phyloP scores from a whole-genome alignment of 441 rosid species.

The Adansonia grandidieri region DNA sequence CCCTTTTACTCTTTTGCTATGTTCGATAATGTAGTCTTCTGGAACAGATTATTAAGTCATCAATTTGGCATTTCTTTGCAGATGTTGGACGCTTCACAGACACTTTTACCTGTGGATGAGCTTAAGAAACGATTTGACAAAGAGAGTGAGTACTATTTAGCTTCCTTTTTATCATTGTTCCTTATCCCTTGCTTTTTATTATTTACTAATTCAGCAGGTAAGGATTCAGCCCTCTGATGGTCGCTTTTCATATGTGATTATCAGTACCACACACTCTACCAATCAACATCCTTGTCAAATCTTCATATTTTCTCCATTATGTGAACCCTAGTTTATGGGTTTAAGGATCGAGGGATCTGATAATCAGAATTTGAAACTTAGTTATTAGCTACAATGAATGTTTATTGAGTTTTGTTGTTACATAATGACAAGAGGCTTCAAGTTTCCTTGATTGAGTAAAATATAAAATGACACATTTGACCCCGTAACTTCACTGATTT shows the following conservation, averaged over 20 bases:
- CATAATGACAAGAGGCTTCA: background rate
- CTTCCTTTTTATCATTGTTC: slow-evolving; percentile 20
- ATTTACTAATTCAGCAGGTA: background rate
- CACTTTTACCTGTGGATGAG: slow-evolving; percentile 70
- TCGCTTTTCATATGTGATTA: background rate
- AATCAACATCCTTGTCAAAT: background rate
- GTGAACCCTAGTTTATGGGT: background rate
- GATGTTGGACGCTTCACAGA: slow-evolving; percentile 82
- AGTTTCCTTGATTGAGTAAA: background rate
- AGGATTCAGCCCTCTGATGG: background rate
- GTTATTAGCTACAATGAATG: background rate
- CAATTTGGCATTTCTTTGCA: slow-evolving; percentile 38
- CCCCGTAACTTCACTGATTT: background rate
- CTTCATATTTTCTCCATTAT: background rate
- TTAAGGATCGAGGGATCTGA: background rate
- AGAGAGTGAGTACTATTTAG: slow-evolving; percentile 55
- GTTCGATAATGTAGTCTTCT: background rate
- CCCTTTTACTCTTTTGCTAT: background rate
- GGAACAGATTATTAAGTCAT: background rate
- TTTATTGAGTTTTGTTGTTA: background rate
- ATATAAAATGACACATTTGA: background rate
- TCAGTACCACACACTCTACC: background rate
- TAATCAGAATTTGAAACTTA: background rate
- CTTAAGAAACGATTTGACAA: slow-evolving; percentile 75
- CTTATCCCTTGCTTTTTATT: background rate